These are phyloP conservation scores for Suillus plorans DNA, from an alignment of 768 basidiomycete genomes.

Conservation along the genomic window DNA sequence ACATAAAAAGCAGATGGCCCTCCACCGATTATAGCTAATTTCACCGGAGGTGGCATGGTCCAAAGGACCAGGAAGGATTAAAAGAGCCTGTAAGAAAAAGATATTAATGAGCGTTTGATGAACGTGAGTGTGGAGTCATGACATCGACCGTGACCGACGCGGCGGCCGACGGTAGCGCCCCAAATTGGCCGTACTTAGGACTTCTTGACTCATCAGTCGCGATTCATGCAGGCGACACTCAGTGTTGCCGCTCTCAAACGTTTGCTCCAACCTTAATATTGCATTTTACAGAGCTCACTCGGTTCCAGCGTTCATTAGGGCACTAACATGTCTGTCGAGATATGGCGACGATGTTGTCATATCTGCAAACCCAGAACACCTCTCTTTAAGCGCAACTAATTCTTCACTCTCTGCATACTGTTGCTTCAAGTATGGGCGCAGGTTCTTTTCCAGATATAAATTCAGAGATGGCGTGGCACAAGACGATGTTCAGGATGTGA, in stretches of 20 bases:
- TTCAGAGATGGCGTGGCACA: conserved; percentile 32
- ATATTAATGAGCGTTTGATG: background rate
- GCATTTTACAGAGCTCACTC: conserved; percentile 21
- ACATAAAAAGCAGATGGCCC: conserved; percentile 98
- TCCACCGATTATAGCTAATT: conserved; percentile 89
- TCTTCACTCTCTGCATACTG: conserved; percentile 81
- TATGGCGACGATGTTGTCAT: conserved; percentile 82
- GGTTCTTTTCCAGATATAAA: conserved; percentile 69
- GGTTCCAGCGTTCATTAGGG: conserved; percentile 66
- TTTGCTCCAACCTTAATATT: conserved; percentile 21
- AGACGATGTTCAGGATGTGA: conserved; percentile 45
- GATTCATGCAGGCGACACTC: conserved; percentile 65
- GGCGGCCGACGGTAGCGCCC: background rate
- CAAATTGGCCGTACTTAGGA: background rate
- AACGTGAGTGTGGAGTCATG: background rate
- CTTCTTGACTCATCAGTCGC: background rate
- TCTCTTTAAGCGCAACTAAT: conserved; percentile 75
- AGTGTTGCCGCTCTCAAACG: conserved; percentile 55
- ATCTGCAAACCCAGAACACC: conserved; percentile 55
- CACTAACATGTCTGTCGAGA: conserved; percentile 72
- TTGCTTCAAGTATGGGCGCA: conserved; percentile 65
- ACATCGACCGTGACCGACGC: background rate
- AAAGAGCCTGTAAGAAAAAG: background rate
- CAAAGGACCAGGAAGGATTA: background rate
- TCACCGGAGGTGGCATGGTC: conserved; percentile 41